These are phyloP conservation scores for Ampelomyces quisqualis DNA, from an alignment of 2,329 filamentous ascomycete genomes.

Conservation along the genomic window DNA sequence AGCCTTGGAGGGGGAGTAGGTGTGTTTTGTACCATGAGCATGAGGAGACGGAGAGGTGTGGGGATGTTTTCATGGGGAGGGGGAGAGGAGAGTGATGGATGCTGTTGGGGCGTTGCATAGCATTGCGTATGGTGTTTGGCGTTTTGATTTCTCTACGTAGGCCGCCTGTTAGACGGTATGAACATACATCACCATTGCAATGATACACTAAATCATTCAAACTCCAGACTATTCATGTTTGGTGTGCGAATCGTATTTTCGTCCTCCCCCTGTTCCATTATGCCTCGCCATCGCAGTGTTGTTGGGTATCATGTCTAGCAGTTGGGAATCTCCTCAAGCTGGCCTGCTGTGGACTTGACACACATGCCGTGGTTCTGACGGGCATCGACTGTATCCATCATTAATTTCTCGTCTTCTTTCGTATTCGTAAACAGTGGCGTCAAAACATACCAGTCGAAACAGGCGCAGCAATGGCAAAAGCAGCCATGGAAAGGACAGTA, in stretches of 20 bases:
- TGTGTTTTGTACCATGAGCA: slow-evolving; percentile 45
- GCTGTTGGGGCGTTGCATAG: neutral
- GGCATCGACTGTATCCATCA: slow-evolving; percentile 18
- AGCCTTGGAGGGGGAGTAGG: slow-evolving; percentile 40
- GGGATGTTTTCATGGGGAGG: slow-evolving; percentile 33
- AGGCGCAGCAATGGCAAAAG: slow-evolving; percentile 35
- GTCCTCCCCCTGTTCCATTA: too few relatives aligned
- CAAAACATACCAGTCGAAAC: slow-evolving; percentile 25
- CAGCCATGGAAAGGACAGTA: slow-evolving; percentile 39
- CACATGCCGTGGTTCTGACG: slow-evolving; percentile 44
- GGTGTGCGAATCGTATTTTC: neutral
- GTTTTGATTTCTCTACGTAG: too few relatives aligned
- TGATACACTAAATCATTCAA: neutral
- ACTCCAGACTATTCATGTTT: neutral
- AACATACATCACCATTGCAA: neutral
- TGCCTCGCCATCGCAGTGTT: neutral
- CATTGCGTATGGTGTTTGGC: neutral
- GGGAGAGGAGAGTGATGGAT: neutral
- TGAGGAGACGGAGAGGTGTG: slow-evolving; percentile 39
- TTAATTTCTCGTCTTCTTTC: slow-evolving; percentile 13
- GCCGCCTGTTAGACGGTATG: too few relatives aligned
- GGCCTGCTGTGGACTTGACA: slow-evolving; percentile 24
- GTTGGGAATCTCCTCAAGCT: slow-evolving; percentile 23
- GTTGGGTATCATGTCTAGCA: slow-evolving; percentile 23
- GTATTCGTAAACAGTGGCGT: too few relatives aligned